Evolutionary conservation across 495 filamentous ascomycete species (phyloP).

Genomic region (Aspergillus biplanus): DNA sequence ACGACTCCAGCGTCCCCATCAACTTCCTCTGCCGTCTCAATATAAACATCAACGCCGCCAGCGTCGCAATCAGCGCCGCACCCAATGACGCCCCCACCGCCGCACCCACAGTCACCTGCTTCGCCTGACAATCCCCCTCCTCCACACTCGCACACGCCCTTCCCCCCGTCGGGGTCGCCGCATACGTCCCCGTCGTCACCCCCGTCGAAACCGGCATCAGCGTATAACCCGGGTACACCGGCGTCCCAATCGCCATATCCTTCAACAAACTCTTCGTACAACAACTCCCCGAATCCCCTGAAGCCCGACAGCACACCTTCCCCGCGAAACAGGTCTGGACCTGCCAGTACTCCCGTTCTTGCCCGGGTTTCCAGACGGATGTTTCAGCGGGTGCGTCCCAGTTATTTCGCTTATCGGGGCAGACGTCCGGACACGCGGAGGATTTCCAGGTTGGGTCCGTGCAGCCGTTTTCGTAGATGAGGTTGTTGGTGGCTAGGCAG

Average conservation of each 20-base stretch:
- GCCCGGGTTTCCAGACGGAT: neutral
- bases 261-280: neutral
- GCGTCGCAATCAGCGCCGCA: neutral
- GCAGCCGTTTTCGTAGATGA: constrained; percentile 5
- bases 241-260: neutral
- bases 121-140: neutral
- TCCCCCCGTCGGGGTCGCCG: neutral
- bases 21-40: constrained; percentile 6
- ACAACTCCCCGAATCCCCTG: neutral
- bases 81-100: constrained; percentile 5
- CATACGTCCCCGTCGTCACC: neutral
- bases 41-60: neutral
- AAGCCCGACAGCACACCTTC: neutral
- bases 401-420: neutral
- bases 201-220: neutral
- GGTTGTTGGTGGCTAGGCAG: neutral
- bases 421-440: neutral
- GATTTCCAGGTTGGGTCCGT: constrained; percentile 10
- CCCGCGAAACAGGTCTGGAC: neutral
- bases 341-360: constrained; percentile 5
- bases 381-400: neutral
- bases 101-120: neutral
- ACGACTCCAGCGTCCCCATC: neutral
- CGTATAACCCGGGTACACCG: neutral
- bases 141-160: neutral